These are phyloP conservation scores for Aspergillus sp. DNA, from an alignment of 2,329 filamentous ascomycete genomes.

Conservation along the genomic window DNA sequence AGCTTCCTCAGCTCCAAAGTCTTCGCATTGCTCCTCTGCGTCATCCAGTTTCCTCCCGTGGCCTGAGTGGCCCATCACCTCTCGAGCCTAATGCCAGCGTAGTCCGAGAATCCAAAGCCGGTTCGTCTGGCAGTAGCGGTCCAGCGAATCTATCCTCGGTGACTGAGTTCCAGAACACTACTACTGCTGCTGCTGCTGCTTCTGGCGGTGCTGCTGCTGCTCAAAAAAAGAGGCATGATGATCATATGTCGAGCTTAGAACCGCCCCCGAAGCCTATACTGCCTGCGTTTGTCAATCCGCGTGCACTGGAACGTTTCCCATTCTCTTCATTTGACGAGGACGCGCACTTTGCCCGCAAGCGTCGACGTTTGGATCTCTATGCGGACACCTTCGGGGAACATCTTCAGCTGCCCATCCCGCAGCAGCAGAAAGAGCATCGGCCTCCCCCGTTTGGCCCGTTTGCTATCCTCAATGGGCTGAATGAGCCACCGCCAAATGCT, in stretches of 20 bases:
- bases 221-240: constrained; percentile 31
- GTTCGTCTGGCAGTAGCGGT: constrained; percentile 22
- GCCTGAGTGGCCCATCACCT: constrained; percentile 35
- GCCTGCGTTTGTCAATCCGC: constrained; percentile 42
- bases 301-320: constrained; percentile 38
- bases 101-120: constrained; percentile 22
- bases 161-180: constrained; percentile 27
- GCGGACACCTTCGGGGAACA: constrained; percentile 36
- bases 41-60: constrained; percentile 36
- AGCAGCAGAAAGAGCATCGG: constrained; percentile 39
- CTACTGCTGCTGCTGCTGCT: constrained; percentile 6
- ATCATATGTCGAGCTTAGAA: constrained; percentile 26
- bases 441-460: constrained; percentile 38
- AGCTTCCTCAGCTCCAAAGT: constrained; percentile 34
- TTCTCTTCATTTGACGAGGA: constrained; percentile 35
- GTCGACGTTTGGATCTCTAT: constrained; percentile 35
- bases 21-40: constrained; percentile 42
- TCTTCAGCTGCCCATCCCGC: constrained; percentile 41
- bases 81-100: constrained; percentile 38
- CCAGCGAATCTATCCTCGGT: constrained; percentile 30
- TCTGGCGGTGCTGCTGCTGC: constrained; percentile 15
- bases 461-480: constrained; percentile 50
- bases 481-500: constrained; percentile 56
- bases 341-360: constrained; percentile 32
- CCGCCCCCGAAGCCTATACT: constrained; percentile 34